Evolutionary conservation across 2,329 filamentous ascomycete genomes (phyloP).

Genomic region (Penicillium janthinellum): DNA sequence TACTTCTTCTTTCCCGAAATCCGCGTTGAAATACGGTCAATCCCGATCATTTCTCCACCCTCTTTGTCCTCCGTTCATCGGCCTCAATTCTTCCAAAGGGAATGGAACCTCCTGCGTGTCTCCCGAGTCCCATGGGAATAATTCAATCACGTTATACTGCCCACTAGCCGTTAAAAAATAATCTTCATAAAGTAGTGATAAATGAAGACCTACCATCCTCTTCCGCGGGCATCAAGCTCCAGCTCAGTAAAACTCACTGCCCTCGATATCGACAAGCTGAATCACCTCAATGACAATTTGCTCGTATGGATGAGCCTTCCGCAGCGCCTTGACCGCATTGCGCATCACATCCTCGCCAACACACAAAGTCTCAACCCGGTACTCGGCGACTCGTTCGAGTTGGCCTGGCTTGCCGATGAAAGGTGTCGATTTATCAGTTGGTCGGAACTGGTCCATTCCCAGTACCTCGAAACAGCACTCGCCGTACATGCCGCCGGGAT

Average conservation of each 20-base stretch:
- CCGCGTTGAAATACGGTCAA: not conserved
- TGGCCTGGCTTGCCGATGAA: not conserved
- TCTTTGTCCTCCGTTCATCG: not conserved
- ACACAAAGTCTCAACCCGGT: conserved; percentile 6
- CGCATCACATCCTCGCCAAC: conserved; percentile 9
- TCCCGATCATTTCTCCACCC: not conserved
- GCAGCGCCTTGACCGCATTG: conserved; percentile 3
- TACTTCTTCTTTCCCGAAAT: not conserved
- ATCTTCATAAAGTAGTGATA: too few relatives aligned
- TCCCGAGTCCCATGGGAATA: not conserved
- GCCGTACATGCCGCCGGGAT: conserved; percentile 4
- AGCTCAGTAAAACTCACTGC: not conserved
- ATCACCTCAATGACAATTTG: conserved; percentile 6
- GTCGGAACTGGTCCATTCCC: conserved; percentile 7
- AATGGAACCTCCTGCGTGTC: not conserved
- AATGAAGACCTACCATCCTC: not conserved
- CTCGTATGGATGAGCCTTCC: conserved; percentile 4
- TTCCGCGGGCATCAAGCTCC: not conserved
- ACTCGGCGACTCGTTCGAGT: conserved; percentile 4
- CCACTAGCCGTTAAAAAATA: not conserved
- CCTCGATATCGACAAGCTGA: not conserved
- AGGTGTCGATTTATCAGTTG: not conserved
- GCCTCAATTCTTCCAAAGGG: not conserved
- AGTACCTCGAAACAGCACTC: conserved; percentile 1
- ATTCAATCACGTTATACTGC: not conserved